Conservation (phyloP, 192 early-diverging fungal species). For the Coemansia sp. region DNA sequence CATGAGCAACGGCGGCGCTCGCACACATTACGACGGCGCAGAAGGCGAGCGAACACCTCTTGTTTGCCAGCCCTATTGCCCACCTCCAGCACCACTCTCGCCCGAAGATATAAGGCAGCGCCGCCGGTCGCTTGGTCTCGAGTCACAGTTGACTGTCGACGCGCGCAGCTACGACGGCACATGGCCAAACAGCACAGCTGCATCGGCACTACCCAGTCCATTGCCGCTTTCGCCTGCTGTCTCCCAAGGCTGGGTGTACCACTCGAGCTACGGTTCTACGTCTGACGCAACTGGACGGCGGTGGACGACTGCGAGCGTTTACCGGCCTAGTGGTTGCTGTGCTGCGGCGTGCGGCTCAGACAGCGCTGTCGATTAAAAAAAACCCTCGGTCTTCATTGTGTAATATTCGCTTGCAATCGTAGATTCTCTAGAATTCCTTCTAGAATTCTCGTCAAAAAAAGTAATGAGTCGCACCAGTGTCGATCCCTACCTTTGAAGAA, state of each 20-base stretch:
- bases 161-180: conserved; percentile 3
- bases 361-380: not conserved
- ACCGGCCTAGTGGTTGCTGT: not conserved
- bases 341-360: not conserved
- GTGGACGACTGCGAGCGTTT: not conserved
- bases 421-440: not conserved
- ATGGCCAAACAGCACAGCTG: not conserved
- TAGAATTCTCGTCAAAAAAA: conserved; percentile 4
- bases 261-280: not conserved
- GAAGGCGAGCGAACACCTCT: conserved; percentile 22
- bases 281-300: not conserved
- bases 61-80: conserved; percentile 33
- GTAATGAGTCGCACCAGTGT: not conserved
- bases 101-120: conserved; percentile 49
- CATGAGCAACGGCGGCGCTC: conserved; percentile 11
- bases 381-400: not conserved
- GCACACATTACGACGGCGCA: not conserved
- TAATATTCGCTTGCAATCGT: not conserved
- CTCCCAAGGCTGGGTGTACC: not conserved
- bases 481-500: not conserved
- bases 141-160: conserved; percentile 25
- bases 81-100: conserved; percentile 48
- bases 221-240: not conserved
- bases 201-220: not conserved
- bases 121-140: conserved; percentile 43